phyloP scores from a whole-genome alignment of 768 basidiomycete genomes.

The Tylopilus rubrobrunneus region DNA sequence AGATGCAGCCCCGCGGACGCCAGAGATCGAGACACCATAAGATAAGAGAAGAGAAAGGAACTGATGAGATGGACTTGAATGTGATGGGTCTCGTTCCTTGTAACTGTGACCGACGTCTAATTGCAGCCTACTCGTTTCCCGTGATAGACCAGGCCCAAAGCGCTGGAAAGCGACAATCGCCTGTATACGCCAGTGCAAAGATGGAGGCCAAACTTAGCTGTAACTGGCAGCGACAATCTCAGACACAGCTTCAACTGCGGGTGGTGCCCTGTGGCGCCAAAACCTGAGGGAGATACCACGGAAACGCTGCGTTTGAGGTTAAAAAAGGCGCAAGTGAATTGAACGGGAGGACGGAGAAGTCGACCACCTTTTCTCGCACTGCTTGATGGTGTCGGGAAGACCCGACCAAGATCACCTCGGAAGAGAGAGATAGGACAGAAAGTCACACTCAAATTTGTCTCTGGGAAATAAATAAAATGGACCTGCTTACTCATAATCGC shows the following conservation, averaged over 20 bases:
- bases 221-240: neutral
- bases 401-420: neutral
- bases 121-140: neutral
- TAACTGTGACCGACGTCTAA: neutral
- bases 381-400: conserved; percentile 9
- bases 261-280: conserved; percentile 3
- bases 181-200: neutral
- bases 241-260: neutral
- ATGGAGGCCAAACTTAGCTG: neutral
- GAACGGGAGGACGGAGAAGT: neutral
- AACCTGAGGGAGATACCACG: neutral
- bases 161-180: neutral
- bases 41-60: neutral
- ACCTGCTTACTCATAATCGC: conserved; percentile 19
- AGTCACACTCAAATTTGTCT: neutral
- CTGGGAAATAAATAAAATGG: neutral
- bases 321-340: neutral
- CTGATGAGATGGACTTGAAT: neutral
- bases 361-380: neutral
- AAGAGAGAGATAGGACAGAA: neutral
- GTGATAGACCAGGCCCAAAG: no score
- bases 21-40: neutral
- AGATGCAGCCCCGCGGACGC: conserved; percentile 1
- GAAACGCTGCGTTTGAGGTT: neutral
- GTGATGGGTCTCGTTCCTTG: neutral